Evolutionary conservation across 306 rosid genomes (phyloP).

Genomic region (Cucumis sativus): DNA sequence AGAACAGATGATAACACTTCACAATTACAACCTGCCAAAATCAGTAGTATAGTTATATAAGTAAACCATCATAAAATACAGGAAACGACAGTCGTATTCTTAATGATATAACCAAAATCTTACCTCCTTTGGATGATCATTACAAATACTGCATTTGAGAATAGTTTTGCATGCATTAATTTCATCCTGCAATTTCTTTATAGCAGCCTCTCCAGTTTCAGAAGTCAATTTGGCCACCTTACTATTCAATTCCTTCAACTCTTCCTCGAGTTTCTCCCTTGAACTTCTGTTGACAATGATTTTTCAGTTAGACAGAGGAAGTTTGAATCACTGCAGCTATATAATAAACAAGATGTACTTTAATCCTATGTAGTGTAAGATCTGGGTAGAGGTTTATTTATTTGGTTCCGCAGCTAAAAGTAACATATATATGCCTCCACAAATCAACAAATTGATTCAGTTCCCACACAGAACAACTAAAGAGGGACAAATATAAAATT

Average conservation of each 20-base stretch:
- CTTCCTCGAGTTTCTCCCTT: constrained; percentile 63
- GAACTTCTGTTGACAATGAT: constrained; percentile 42
- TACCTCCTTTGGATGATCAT: constrained; percentile 98
- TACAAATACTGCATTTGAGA: constrained; percentile 84
- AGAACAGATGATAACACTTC: constrained; percentile 86
- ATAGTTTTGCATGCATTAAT: constrained; percentile 64
- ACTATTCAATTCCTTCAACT: constrained; percentile 39
- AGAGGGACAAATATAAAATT: background rate
- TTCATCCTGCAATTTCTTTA: constrained; percentile 78
- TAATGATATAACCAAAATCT: background rate
- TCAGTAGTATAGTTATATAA: background rate
- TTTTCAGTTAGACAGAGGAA: constrained; percentile 9
- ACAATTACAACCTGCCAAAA: constrained; percentile 77
- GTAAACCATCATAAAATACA: background rate
- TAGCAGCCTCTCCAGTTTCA: constrained; percentile 67
- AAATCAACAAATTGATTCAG: background rate
- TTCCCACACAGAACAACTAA: background rate
- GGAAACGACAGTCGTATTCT: background rate
- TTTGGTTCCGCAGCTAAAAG: background rate
- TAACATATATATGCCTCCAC: background rate
- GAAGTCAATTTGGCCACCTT: constrained; percentile 57
- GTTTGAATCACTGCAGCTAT: constrained; percentile 1
- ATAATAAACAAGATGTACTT: background rate
- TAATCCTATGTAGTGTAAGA: background rate
- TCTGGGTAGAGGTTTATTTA: background rate